These are phyloP conservation scores for Cyberlindnera veronae DNA, from an alignment of 805 yeast species.

Conservation along the genomic window DNA sequence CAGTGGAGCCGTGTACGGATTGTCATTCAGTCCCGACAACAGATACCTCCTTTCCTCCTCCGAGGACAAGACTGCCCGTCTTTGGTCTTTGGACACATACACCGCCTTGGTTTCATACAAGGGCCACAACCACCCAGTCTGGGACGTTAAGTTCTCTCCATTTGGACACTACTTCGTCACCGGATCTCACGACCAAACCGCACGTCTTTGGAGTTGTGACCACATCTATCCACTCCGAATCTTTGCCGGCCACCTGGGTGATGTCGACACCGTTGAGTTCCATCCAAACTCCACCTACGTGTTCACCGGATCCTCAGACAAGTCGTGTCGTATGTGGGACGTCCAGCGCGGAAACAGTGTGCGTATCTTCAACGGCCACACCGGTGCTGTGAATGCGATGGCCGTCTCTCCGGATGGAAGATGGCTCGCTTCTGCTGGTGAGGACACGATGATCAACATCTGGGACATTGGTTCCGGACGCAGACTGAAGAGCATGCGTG, in stretches of 20 bases:
- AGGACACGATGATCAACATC: slow-evolving; percentile 79
- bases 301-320: slow-evolving; percentile 93
- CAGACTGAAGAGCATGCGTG: slow-evolving; percentile 84
- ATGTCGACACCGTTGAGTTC: slow-evolving; percentile 91
- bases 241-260: slow-evolving; percentile 96
- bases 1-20: slow-evolving; percentile 89
- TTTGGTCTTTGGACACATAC: slow-evolving; percentile 93
- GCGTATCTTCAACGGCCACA: slow-evolving; percentile 87
- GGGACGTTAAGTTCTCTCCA: slow-evolving; percentile 96
- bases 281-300: slow-evolving; percentile 96
- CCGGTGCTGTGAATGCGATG: slow-evolving; percentile 79
- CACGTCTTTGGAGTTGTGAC: slow-evolving; percentile 96
- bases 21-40: slow-evolving; percentile 88
- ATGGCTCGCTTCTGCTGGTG: slow-evolving; percentile 94
- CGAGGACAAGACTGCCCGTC: slow-evolving; percentile 86
- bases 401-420: slow-evolving; percentile 97
- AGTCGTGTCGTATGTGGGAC: slow-evolving; percentile 98
- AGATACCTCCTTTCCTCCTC: slow-evolving; percentile 75
- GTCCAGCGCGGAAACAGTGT: slow-evolving; percentile 84
- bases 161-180: slow-evolving; percentile 98
- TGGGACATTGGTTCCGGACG: slow-evolving; percentile 96
- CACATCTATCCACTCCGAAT: slow-evolving; percentile 94
- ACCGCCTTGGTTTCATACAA: slow-evolving; percentile 89
- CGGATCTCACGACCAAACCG: slow-evolving; percentile 96
- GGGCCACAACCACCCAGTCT: slow-evolving; percentile 94